phyloP scores from a whole-genome alignment of 192 early-diverging fungal species.

The Allomyces arbusculus region DNA sequence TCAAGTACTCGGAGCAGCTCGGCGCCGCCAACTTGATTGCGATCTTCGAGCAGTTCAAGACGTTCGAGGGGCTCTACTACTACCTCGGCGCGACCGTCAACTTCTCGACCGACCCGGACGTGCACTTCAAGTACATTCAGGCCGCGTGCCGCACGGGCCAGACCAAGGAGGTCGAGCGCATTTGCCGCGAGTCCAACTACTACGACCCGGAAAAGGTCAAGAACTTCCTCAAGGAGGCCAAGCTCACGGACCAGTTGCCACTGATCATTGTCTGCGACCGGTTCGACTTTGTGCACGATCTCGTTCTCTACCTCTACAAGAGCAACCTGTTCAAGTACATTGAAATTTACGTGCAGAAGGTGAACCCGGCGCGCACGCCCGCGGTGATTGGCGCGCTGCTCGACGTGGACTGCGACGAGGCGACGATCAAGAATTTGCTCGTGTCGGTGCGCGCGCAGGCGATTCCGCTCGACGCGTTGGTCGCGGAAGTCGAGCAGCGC shows the following conservation, averaged over 20 bases:
- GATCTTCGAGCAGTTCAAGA: slow-evolving; percentile 79
- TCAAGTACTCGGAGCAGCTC: slow-evolving; percentile 91
- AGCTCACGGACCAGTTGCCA: slow-evolving; percentile 86
- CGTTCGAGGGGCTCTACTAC: slow-evolving; percentile 89
- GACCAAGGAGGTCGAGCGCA: slow-evolving; percentile 90
- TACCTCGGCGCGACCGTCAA: slow-evolving; percentile 93
- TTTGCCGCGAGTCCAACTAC: slow-evolving; percentile 86
- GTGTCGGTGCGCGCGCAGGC: slow-evolving; percentile 52
- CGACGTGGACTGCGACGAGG: slow-evolving; percentile 96
- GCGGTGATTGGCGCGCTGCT: slow-evolving; percentile 89
- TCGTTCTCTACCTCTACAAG: slow-evolving; percentile 89
- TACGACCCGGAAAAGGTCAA: slow-evolving; percentile 98
- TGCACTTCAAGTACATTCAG: slow-evolving; percentile 98
- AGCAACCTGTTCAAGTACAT: slow-evolving; percentile 88
- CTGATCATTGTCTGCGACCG: slow-evolving; percentile 98
- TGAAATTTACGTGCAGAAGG: slow-evolving; percentile 98
- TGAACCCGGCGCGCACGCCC: slow-evolving; percentile 83
- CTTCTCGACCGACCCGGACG: slow-evolving; percentile 78
- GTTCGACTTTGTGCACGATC: slow-evolving; percentile 89
- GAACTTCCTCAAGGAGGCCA: slow-evolving; percentile 95
- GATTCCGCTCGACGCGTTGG: slow-evolving; percentile 67
- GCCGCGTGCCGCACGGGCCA: slow-evolving; percentile 81
- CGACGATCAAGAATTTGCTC: slow-evolving; percentile 73
- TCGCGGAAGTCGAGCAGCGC: slow-evolving; percentile 82
- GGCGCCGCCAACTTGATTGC: slow-evolving; percentile 71